Percentiles rank a stretch among this genome's conserved stretches.
These are phyloP conservation scores for Aspergillus tamarii DNA, from an alignment of 2,329 filamentous ascomycete genomes.

Conservation along the genomic window DNA sequence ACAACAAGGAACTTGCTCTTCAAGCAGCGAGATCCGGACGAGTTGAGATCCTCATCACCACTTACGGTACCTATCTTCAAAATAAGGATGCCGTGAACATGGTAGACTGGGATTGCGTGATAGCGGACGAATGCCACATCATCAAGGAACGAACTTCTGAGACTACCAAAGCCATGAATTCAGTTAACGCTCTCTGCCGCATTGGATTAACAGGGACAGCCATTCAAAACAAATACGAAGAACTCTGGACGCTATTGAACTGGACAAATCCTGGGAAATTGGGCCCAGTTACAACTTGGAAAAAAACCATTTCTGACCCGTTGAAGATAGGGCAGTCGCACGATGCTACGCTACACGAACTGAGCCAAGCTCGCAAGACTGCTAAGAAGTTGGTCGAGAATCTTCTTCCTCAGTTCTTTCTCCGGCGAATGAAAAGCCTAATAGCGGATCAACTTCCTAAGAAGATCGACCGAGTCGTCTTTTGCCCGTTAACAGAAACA, in stretches of 20 bases:
- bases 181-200: conserved; percentile 86
- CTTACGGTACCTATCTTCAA: conserved; percentile 82
- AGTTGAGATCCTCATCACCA: conserved; percentile 90
- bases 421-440: conserved; percentile 88
- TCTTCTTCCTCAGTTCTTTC: conserved; percentile 84
- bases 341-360: conserved; percentile 80
- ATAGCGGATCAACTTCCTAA: conserved; percentile 92
- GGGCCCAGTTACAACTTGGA: conserved; percentile 74
- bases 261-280: conserved; percentile 87
- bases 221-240: conserved; percentile 97
- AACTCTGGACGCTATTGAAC: conserved; percentile 93
- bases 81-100: conserved; percentile 79
- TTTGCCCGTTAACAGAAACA: conserved; percentile 83
- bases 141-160: conserved; percentile 80
- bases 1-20: conserved; percentile 69
- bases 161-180: conserved; percentile 83
- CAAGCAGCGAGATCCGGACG: conserved; percentile 74
- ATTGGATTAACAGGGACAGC: conserved; percentile 94
- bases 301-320: conserved; percentile 73
- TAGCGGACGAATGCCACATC: conserved; percentile 91
- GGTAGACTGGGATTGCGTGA: conserved; percentile 88
- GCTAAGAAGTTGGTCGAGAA: conserved; percentile 85
- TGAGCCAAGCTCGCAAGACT: conserved; percentile 78
- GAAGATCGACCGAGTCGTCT: conserved; percentile 92
- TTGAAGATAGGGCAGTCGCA: conserved; percentile 89